Evolutionary conservation across 2,329 filamentous ascomycete species (phyloP), one percentile per base, ranked within the genome.

Genomic region (Colletotrichum echinochloae): DNA sequence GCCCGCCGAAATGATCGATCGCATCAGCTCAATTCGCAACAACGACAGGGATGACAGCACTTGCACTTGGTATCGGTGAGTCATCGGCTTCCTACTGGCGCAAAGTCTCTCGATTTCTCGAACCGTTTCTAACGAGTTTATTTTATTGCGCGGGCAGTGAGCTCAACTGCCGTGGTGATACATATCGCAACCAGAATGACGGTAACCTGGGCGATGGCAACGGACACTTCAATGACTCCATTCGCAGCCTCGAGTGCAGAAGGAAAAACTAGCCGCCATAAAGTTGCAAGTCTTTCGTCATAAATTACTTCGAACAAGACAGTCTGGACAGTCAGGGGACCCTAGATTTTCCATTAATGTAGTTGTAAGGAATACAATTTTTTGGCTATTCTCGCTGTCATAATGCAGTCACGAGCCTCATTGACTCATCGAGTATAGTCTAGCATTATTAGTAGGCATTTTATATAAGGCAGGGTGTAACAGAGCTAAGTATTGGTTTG

Each of bases 51-150:
- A 20, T 6, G 18, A 7, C 8, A 16, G 23, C 5, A 18, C 9
- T 5, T 61, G 59, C 20, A 26, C 23, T 33, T 61, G 59, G 59
- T 61, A 51, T 30, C 44, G 26, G 59, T 61, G n/a, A 51, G 59
- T 23, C n/a, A 8, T 9, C 2, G 7, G 2, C 18, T 23, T 9
- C 9, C 20, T 18, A n/a, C 8, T 5, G 3, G 23, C 5, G 5
- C 20, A 14, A 20, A 6, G 3, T 26, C 9, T 26, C 52, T 8
- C 2, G 14, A 7, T 12, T 6, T 18, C 37, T 12, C 6, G 30
- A 5, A 35, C 18, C 6, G 14, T 18, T 18, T 14, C 33, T 56
- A 7, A 37, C 30, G 11, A 39, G 6, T 12, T 5, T 11, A 12
- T 9, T 14, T 23, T 33, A 7, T 14, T 8, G 16, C 57, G 8